A percentile compares a stretch with the other conserved stretches of the same genome.
Conservation (phyloP, 495 filamentous ascomycete genomes). For the Daldinia vernicosa region DNA sequence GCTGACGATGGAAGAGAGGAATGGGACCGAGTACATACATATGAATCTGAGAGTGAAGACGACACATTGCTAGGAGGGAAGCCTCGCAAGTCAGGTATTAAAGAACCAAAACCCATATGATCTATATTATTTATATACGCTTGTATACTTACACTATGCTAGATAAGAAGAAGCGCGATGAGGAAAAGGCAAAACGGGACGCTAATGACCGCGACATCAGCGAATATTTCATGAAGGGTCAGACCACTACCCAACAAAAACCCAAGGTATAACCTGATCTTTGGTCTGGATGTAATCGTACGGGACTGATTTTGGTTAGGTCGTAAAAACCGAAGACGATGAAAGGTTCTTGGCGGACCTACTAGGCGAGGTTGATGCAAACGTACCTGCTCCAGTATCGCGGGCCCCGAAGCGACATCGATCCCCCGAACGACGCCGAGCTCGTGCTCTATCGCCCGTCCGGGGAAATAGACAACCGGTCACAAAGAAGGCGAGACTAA, state of each 20-base stretch:
- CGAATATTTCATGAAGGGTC: constrained; percentile 88
- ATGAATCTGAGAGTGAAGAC: constrained; percentile 77
- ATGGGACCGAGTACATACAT: constrained; percentile 78
- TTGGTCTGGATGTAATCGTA: background rate
- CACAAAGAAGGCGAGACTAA: constrained; percentile 61
- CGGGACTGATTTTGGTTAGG: constrained; percentile 41
- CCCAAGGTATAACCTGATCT: constrained; percentile 68
- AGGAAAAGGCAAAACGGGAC: constrained; percentile 85
- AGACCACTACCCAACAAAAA: constrained; percentile 71
- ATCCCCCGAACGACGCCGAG: constrained; percentile 77
- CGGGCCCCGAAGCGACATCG: constrained; percentile 69
- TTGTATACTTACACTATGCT: constrained; percentile 19
- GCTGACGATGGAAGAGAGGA: constrained; percentile 97
- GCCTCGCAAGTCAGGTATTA: constrained; percentile 56
- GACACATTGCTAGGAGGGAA: constrained; percentile 71
- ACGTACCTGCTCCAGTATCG: constrained; percentile 67
- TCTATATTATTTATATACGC: background rate
- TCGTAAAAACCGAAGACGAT: constrained; percentile 79
- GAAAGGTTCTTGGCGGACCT: constrained; percentile 84
- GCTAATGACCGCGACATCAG: constrained; percentile 90
- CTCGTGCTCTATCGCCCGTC: constrained; percentile 81
- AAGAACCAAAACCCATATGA: constrained; percentile 16
- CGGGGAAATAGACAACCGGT: constrained; percentile 53
- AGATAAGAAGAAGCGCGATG: constrained; percentile 89
- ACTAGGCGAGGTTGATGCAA: constrained; percentile 87